These are phyloP conservation scores for Aspergillus proliferans DNA, from an alignment of 2,329 filamentous ascomycete genomes.

Conservation along the genomic window DNA sequence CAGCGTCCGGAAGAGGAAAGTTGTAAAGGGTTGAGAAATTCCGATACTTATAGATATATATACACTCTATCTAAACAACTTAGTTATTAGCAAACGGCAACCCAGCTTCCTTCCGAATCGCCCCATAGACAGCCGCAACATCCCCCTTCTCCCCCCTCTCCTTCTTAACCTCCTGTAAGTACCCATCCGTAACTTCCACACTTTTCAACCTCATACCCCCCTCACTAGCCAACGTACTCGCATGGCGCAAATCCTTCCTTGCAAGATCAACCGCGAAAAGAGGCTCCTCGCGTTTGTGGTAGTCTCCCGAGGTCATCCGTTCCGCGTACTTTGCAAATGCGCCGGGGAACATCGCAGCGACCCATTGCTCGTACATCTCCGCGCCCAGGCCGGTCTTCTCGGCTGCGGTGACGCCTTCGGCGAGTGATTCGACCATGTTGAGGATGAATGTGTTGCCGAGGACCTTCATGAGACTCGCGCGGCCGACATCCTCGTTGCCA, in stretches of 20 bases:
- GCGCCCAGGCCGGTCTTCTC: slow-evolving; percentile 73
- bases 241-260: slow-evolving; percentile 74
- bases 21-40: no score
- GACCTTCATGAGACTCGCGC: slow-evolving; percentile 68
- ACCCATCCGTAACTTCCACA: slow-evolving; percentile 61
- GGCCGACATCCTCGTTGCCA: slow-evolving; percentile 61
- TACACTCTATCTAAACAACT: neutral
- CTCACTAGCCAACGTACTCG: slow-evolving; percentile 57
- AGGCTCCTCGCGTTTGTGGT: slow-evolving; percentile 68
- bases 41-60: neutral
- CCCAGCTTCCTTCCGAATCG: slow-evolving; percentile 66
- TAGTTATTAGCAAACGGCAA: slow-evolving; percentile 63
- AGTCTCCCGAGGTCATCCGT: slow-evolving; percentile 69
- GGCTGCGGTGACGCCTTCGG: slow-evolving; percentile 70
- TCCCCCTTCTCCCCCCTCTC: slow-evolving; percentile 67
- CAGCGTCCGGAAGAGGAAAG: no score
- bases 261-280: slow-evolving; percentile 77
- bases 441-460: slow-evolving; percentile 82
- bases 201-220: slow-evolving; percentile 59
- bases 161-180: slow-evolving; percentile 64
- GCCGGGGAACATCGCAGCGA: slow-evolving; percentile 69
- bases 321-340: slow-evolving; percentile 68
- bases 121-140: slow-evolving; percentile 76
- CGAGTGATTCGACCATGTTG: slow-evolving; percentile 72
- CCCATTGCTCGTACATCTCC: slow-evolving; percentile 62